Conservation (phyloP, 1,284 basidiomycete genomes). For the Rhodotorula glutinis region DNA sequence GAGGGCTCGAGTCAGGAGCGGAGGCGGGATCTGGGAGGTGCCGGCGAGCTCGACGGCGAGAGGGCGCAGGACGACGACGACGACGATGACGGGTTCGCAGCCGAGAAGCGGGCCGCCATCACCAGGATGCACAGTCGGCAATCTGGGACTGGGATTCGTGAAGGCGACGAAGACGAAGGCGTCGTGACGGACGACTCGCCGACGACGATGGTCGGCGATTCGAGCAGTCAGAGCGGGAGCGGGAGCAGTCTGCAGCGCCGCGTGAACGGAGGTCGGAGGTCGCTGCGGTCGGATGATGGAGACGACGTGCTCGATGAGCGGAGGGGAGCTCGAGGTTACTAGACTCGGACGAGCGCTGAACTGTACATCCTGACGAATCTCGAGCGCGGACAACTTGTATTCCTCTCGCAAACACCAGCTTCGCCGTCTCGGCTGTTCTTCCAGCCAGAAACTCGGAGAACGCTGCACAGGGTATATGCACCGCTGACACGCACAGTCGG, state of each 20-base stretch:
- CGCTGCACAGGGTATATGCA: too few species aligned
- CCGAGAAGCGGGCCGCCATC: neutral
- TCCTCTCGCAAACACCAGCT: neutral
- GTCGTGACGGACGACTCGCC: slow-evolving; percentile 4
- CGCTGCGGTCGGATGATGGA: neutral
- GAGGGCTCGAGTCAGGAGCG: neutral
- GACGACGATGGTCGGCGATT: slow-evolving; percentile 2
- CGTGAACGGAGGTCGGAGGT: neutral
- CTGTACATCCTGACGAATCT: neutral
- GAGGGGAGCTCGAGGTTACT: neutral
- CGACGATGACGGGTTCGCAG: neutral
- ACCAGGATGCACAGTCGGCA: neutral
- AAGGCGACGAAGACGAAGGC: slow-evolving; percentile 11
- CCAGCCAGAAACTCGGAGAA: too few species aligned
- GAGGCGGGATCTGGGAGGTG: neutral
- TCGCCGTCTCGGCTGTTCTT: too few species aligned
- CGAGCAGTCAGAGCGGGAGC: neutral
- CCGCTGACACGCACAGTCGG: too few species aligned
- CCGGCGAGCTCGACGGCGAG: neutral
- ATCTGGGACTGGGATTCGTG: neutral
- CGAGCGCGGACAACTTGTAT: neutral
- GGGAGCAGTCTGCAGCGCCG: neutral
- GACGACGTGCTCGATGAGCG: neutral
- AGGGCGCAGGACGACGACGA: neutral
- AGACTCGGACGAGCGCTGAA: too few species aligned